Evolutionary conservation across 164 flowering plant species (phyloP).

Genomic region (Stephania cephalantha): DNA sequence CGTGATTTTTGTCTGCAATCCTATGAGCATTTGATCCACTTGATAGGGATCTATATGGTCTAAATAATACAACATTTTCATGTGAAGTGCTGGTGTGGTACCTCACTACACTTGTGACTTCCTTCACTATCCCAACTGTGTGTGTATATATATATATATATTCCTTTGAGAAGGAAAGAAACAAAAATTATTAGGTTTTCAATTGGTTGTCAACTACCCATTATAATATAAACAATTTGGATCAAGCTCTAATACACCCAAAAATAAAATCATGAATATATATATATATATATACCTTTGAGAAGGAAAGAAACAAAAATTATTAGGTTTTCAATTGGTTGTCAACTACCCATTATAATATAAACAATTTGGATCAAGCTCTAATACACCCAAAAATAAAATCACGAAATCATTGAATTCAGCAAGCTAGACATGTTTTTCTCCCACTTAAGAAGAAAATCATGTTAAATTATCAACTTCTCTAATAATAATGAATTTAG

Average conservation of each 20-base stretch:
- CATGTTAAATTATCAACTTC: neutral
- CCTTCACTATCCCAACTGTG: neutral
- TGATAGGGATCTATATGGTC: neutral
- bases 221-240: neutral
- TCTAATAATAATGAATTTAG: neutral
- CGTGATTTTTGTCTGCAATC: neutral
- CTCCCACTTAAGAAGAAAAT: no score
- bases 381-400: neutral
- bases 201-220: neutral
- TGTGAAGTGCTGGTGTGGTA: constrained; percentile 1
- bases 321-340: neutral
- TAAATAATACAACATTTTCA: constrained; percentile 1
- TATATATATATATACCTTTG: neutral
- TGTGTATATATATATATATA: no score
- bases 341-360: neutral
- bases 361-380: neutral
- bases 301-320: neutral
- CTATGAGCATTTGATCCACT: neutral
- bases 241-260: neutral
- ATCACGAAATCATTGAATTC: neutral
- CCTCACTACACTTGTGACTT: constrained; percentile 2
- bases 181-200: neutral
- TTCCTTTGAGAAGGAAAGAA: neutral
- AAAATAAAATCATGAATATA: neutral
- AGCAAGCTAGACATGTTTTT: neutral